Base-by-base conservation (phyloP, 108 stramenopile species). In the Skeletonema menzelii region DNA sequence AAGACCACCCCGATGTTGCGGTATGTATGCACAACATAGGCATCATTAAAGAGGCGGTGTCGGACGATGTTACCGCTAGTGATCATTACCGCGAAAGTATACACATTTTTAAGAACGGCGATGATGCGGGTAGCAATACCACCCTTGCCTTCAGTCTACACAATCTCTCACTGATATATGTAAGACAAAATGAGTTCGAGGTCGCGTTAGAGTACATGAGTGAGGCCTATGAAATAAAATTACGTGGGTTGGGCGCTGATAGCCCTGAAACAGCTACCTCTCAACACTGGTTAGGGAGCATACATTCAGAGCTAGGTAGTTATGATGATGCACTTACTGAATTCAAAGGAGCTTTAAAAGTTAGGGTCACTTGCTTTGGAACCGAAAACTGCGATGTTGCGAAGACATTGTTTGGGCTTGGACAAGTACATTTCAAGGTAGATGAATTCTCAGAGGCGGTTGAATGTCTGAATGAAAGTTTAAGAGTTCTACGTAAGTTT, bases 341-440 rank as follows among this genome's bases (percentile, higher is more conserved):
- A 15, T 82, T 85, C 22, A 80, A 66, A 75, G 67, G 47, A 8
- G 81, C 84, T 17, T 73, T 84, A 5, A 77, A 70, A 12, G 40
- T 42, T 56, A 70, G 81, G 17, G 65, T 72, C n/a, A n/a, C 64
- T 22, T 53, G 72, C 63, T 64, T 67, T 63, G 81, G 76, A 27
- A 73, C 65, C 30, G 79, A 75, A 72, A 61, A 82, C 27, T 28
- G 13, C 17, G 65, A 65, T 55, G 76, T 77, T 22, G 76, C 74
- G 15, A 64, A 58, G 44, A 82, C 72, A 42, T 40, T 77, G 34
- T 74, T 42, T 42, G 65, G 69, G 27, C 57, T 82, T 2, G 82
- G 77, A 13, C 67, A 74, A 38, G 68, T 82, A n/a, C 80, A 82
- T 60, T 82, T 67, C 71, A 79, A 74, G 35, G 27, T 77, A 56